phyloP scores from a whole-genome alignment of 352 stramenopile species.

The Phytopythium cucurbitacearum region DNA sequence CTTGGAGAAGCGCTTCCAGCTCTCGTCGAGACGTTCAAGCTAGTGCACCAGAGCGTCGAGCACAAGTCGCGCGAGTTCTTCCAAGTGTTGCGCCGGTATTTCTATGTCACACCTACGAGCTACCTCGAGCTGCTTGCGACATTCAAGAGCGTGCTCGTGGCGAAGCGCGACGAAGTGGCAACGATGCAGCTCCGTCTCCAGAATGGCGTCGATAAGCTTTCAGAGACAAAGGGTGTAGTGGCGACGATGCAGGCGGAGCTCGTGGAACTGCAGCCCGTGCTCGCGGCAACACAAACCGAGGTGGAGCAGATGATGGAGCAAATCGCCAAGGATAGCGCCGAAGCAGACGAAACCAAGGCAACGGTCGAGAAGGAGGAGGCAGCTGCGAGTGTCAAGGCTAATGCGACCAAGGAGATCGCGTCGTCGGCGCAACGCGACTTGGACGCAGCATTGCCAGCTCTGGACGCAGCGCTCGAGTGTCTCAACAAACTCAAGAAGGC shows the following conservation, averaged over 20 bases:
- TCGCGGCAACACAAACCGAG: constrained; percentile 73
- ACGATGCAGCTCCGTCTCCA: constrained; percentile 81
- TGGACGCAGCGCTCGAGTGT: constrained; percentile 86
- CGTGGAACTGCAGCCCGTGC: constrained; percentile 75
- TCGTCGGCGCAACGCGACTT: constrained; percentile 86
- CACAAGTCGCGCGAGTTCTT: constrained; percentile 79
- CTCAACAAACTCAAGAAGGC: constrained; percentile 89
- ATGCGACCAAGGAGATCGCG: constrained; percentile 87
- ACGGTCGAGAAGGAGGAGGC: constrained; percentile 87
- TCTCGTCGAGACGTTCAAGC: constrained; percentile 76
- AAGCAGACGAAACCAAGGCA: constrained; percentile 85
- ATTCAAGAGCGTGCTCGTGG: constrained; percentile 86
- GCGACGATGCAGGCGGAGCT: constrained; percentile 84
- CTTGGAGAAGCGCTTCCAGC: constrained; percentile 3
- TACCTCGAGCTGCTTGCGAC: constrained; percentile 92
- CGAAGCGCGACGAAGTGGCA: constrained; percentile 89
- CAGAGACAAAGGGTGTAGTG: constrained; percentile 75
- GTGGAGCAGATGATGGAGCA: constrained; percentile 90
- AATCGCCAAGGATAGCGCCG: constrained; percentile 87
- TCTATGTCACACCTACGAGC: constrained; percentile 94
- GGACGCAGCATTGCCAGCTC: constrained; percentile 79
- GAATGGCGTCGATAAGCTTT: constrained; percentile 86
- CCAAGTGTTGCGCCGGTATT: constrained; percentile 83
- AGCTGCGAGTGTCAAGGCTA: constrained; percentile 81
- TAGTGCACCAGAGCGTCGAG: constrained; percentile 91